These are phyloP conservation scores for Pestalotiopsis sp. DNA, from an alignment of 2,329 filamentous ascomycete genomes.

Conservation along the genomic window DNA sequence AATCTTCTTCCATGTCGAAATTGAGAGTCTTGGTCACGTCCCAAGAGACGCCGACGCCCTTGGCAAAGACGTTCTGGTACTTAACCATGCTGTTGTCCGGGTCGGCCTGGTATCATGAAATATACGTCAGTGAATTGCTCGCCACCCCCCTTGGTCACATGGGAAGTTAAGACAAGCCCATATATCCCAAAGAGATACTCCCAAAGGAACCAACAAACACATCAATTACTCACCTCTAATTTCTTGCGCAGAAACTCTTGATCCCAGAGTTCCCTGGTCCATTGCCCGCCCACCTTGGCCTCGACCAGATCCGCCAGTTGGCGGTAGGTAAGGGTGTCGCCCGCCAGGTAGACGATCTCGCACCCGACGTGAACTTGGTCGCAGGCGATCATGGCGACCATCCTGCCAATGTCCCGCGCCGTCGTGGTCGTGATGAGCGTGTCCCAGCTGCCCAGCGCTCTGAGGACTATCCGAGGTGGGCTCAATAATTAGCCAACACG, in stretches of 20 bases:
- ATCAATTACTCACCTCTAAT: slow-evolving; percentile 27
- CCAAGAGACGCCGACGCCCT: slow-evolving; percentile 56
- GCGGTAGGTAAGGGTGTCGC: slow-evolving; percentile 56
- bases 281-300: slow-evolving; percentile 37
- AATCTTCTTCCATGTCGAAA: slow-evolving; percentile 39
- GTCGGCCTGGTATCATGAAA: slow-evolving; percentile 25
- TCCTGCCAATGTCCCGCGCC: slow-evolving; percentile 63
- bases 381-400: slow-evolving; percentile 59
- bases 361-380: slow-evolving; percentile 34
- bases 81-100: slow-evolving; percentile 50
- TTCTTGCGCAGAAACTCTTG: slow-evolving; percentile 42
- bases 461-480: slow-evolving; percentile 34
- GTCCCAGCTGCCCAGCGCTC: slow-evolving; percentile 52
- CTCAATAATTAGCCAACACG: too few relatives aligned
- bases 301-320: slow-evolving; percentile 51
- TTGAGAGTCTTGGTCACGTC: slow-evolving; percentile 50
- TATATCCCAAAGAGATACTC: too few relatives aligned
- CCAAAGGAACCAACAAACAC: background rate
- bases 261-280: slow-evolving; percentile 47
- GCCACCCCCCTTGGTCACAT: too few relatives aligned
- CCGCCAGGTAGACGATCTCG: slow-evolving; percentile 51
- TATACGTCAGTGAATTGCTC: background rate
- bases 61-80: slow-evolving; percentile 57
- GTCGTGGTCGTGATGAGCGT: slow-evolving; percentile 9
- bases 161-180: too few relatives aligned